Percentiles rank a stretch among this genome's conserved stretches.
Conservation (phyloP, 805 yeast genomes). For the Ogataea paraovalis region DNA sequence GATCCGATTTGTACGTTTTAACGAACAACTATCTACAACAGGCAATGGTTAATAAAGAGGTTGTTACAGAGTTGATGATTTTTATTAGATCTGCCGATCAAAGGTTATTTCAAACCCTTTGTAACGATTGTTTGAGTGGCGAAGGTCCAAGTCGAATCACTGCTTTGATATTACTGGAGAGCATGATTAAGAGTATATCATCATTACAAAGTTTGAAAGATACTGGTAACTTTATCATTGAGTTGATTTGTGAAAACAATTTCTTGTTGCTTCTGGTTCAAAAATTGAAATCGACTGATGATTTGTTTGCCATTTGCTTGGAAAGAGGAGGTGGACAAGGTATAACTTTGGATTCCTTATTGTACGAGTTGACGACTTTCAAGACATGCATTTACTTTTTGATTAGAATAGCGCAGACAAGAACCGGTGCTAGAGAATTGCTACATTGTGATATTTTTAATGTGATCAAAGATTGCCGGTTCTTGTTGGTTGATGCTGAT, state of each 20-base stretch:
- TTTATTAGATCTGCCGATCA: constrained; percentile 57
- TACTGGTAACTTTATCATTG: constrained; percentile 55
- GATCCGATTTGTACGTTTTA: constrained; percentile 77
- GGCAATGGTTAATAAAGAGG: constrained; percentile 38
- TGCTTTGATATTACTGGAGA: constrained; percentile 69
- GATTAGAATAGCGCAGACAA: constrained; percentile 69
- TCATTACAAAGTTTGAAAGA: constrained; percentile 51
- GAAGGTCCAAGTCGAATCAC: constrained; percentile 75
- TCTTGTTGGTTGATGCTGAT: constrained; percentile 72
- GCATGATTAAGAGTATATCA: constrained; percentile 33
- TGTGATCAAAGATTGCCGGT: constrained; percentile 49
- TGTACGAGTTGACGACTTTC: constrained; percentile 75
- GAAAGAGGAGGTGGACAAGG: constrained; percentile 25
- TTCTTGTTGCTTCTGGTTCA: constrained; percentile 61
- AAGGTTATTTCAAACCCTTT: constrained; percentile 57
- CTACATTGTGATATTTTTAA: constrained; percentile 71
- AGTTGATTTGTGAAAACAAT: constrained; percentile 59
- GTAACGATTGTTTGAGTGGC: constrained; percentile 75
- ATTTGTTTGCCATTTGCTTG: constrained; percentile 41
- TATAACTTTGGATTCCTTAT: constrained; percentile 47
- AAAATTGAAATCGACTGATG: constrained; percentile 67
- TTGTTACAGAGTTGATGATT: constrained; percentile 46
- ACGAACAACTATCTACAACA: constrained; percentile 61
- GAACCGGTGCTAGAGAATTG: constrained; percentile 72
- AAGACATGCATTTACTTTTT: constrained; percentile 67